Conservation (phyloP, 176 grass and related monocot genomes). For the Chloris gayana region DNA sequence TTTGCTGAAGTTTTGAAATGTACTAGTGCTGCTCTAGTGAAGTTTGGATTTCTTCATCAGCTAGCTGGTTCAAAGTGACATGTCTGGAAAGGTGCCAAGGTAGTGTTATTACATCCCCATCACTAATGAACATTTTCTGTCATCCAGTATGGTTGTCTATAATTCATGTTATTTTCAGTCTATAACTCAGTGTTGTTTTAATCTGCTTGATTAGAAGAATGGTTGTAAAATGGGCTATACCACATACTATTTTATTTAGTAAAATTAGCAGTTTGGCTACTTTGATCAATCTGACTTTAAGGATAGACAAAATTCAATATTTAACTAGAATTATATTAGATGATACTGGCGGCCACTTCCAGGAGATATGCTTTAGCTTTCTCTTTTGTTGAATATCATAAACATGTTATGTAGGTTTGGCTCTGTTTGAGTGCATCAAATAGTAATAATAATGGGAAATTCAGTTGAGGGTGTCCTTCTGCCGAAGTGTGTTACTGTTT, state of each 20-base stretch:
- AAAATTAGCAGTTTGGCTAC: background rate
- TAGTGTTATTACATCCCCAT: slow-evolving; percentile 12
- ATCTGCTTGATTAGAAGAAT: background rate
- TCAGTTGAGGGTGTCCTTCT: background rate
- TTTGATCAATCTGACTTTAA: background rate
- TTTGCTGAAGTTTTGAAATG: background rate
- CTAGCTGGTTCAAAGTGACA: slow-evolving; percentile 24
- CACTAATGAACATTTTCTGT: background rate
- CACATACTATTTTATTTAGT: background rate
- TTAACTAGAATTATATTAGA: background rate
- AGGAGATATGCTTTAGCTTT: background rate
- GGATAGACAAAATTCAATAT: background rate
- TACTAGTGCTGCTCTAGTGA: background rate
- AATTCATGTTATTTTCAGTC: background rate
- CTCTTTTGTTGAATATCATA: slow-evolving; percentile 3
- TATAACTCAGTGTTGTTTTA: background rate
- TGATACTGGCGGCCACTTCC: background rate
- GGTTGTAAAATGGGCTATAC: background rate
- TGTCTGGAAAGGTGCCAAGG: slow-evolving; percentile 49
- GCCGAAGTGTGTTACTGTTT: no score
- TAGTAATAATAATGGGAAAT: background rate
- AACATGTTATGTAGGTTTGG: slow-evolving; percentile 22
- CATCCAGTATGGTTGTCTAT: background rate
- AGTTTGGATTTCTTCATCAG: background rate
- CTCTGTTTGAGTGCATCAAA: background rate